These are phyloP conservation scores for Petunia hybrid DNA, from an alignment of 305 asterid genomes.

Conservation along the genomic window DNA sequence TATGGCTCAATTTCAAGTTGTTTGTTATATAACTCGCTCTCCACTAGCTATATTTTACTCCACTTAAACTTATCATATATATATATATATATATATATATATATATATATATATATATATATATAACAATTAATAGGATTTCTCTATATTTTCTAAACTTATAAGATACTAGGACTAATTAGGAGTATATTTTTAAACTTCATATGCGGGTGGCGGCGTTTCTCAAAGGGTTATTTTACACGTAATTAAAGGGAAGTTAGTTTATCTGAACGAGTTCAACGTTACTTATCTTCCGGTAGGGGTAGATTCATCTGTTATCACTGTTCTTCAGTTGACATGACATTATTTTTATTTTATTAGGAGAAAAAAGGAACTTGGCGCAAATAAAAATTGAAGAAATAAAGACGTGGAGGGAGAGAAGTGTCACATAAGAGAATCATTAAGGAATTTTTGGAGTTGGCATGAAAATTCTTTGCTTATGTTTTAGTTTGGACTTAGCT, in stretches of 20 bases:
- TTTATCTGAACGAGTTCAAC: not conserved
- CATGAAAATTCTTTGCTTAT: not conserved
- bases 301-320: not conserved
- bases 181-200: too few species aligned
- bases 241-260: conserved; percentile 31
- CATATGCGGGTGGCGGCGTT: too few species aligned
- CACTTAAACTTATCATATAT: too few species aligned
- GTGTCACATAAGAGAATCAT: not conserved
- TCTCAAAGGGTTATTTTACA: conserved; percentile 35
- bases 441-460: not conserved
- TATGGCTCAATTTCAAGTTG: too few species aligned
- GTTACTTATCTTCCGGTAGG: not conserved
- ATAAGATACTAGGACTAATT: too few species aligned
- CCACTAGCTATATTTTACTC: too few species aligned
- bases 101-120: too few species aligned
- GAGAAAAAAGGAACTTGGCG: not conserved
- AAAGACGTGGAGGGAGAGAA: conserved; percentile 23
- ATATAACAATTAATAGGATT: too few species aligned
- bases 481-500: not conserved
- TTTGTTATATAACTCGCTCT: too few species aligned
- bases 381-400: not conserved
- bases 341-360: fast-evolving
- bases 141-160: too few species aligned
- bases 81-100: too few species aligned
- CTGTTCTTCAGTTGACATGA: not conserved